Conservation (phyloP, 1,284 basidiomycete genomes). For the Baeospora myosura region DNA sequence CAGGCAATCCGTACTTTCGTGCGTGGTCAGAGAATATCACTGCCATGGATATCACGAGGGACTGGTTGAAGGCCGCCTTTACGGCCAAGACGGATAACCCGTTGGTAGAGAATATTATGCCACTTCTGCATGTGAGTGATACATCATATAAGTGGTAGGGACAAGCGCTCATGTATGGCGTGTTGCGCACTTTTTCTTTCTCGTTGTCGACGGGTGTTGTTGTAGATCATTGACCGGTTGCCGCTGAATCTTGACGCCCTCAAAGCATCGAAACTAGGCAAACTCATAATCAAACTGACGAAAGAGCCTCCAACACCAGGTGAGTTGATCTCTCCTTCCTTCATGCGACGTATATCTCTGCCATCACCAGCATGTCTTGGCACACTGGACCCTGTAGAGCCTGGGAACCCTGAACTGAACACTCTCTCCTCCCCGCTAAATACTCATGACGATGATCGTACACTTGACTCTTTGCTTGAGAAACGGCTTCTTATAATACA, state of each 20-base stretch:
- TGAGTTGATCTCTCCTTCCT: too few relatives aligned
- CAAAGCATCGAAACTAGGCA: constrained; percentile 66
- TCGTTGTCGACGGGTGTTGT: constrained; percentile 5
- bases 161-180: not conserved
- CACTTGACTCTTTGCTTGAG: too few relatives aligned
- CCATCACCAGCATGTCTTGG: too few relatives aligned
- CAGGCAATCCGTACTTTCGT: constrained; percentile 76
- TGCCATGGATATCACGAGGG: constrained; percentile 69
- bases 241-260: constrained; percentile 64
- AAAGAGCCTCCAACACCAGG: constrained; percentile 63
- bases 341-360: too few relatives aligned
- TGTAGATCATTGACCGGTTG: constrained; percentile 72
- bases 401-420: too few relatives aligned
- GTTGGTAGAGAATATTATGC: constrained; percentile 71
- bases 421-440: too few relatives aligned
- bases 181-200: constrained; percentile 7
- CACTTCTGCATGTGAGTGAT: constrained; percentile 66
- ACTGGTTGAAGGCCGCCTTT: constrained; percentile 68
- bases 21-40: constrained; percentile 68
- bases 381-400: too few relatives aligned
- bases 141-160: not conserved
- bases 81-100: constrained; percentile 46
- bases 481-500: constrained; percentile 24
- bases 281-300: constrained; percentile 63
- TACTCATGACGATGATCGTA: too few relatives aligned